Conservation (phyloP, 805 yeast species). For the Diddensiella caesifluorescens region DNA sequence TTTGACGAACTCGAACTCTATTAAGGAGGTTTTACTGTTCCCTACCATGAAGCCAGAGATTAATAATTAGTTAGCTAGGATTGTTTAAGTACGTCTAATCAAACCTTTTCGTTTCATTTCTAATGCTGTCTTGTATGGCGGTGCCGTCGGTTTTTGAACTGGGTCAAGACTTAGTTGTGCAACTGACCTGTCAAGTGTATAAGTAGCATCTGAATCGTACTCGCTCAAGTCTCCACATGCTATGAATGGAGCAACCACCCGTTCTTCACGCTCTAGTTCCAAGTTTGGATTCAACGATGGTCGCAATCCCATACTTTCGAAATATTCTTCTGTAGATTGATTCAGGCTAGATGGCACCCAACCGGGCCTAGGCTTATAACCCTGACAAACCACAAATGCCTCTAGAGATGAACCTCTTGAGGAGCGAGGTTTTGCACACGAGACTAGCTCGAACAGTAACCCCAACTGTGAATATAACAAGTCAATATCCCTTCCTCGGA, state of each 20-base stretch:
- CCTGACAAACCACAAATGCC: constrained; percentile 87
- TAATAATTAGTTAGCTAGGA: constrained; percentile 21
- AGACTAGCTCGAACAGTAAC: constrained; percentile 73
- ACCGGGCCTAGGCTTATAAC: constrained; percentile 74
- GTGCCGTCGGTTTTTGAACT: constrained; percentile 92
- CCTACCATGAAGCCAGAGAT: constrained; percentile 97
- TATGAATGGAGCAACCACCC: constrained; percentile 81
- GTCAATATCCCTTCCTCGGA: constrained; percentile 94
- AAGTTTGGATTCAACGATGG: constrained; percentile 8
- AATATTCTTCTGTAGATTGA: constrained; percentile 72
- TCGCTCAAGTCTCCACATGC: constrained; percentile 91
- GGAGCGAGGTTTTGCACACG: constrained; percentile 94
- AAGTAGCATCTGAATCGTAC: constrained; percentile 94
- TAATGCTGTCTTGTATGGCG: constrained; percentile 90
- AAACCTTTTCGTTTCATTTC: constrained; percentile 79
- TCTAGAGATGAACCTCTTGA: constrained; percentile 93
- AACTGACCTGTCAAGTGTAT: constrained; percentile 43
- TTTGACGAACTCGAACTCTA: constrained; percentile 91
- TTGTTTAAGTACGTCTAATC: constrained; percentile 23
- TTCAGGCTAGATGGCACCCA: constrained; percentile 57
- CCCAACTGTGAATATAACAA: constrained; percentile 89
- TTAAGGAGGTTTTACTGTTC: constrained; percentile 95
- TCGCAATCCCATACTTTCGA: constrained; percentile 43
- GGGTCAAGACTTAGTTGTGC: constrained; percentile 65
- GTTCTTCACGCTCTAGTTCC: constrained; percentile 42